Base-by-base conservation (phyloP, 805 yeast species). In the Sporopachydermia lactativora region DNA sequence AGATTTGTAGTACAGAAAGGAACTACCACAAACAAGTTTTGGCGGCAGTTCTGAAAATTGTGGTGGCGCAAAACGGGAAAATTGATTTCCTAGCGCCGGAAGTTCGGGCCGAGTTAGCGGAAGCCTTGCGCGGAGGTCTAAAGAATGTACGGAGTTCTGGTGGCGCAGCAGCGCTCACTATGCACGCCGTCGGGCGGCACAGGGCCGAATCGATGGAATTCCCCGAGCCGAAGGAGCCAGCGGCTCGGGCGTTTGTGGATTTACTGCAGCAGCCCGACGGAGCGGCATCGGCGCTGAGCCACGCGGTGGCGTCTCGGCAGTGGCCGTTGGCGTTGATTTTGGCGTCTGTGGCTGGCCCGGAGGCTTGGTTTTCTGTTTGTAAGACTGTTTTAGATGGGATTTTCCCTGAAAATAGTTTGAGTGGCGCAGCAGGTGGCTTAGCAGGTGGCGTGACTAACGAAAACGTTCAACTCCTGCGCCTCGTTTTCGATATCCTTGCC, bases 281-380 rank as follows among this genome's bases (percentile, higher is more conserved):
- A n/a, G n/a, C n/a, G n/a, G n/a, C n/a, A n/a, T n/a, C n/a, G n/a
- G n/a, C n/a, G n/a, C n/a, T n/a, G n/a, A n/a, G n/a, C n/a, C n/a
- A n/a, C n/a, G n/a, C n/a, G n/a, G n/a, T n/a, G n/a, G n/a, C n/a
- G n/a, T n/a, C 73, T 41, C 70, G 74, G 5, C 82, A 83, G 47
- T 88, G 83, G 80, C 76, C 89, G 0, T 64, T 86, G 56, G 81
- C 95, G 0, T 58, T 89, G 41, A 54, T 85, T 19, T 62, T 88
- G 39, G 77, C 94, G 1, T 70, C 77, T 44, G 56, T 83, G 14
- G 60, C 75, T 18, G 80, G 92, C 2, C 70, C 72, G 15, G 77
- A 73, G 3, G 64, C 66, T 34, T 78, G 81, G 71, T 58, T 61
- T 24, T 70, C 79, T 2, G 77, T 79, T 4, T 65, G 75, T 6